Conservation (phyloP, 1,139 yeast species). For the Hyphopichia pseudoburtonii region DNA sequence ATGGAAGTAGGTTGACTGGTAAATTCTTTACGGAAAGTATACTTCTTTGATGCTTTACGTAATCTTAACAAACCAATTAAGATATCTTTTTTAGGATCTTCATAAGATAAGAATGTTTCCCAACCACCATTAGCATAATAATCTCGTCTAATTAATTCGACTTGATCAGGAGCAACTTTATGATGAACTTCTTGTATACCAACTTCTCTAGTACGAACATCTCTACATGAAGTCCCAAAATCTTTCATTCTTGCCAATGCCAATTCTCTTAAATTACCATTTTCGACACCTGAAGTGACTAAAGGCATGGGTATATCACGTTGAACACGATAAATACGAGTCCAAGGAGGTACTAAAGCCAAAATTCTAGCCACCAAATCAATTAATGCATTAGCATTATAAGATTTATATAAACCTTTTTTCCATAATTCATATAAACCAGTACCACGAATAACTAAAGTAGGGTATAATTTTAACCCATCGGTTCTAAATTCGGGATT, state of each 20-base stretch:
- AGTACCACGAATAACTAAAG: constrained; percentile 95
- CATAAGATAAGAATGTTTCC: constrained; percentile 96
- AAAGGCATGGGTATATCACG: constrained; percentile 99
- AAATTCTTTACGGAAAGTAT: constrained; percentile 89
- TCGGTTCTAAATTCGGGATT: constrained; percentile 97
- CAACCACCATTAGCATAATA: constrained; percentile 98
- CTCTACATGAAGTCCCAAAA: constrained; percentile 94
- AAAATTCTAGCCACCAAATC: constrained; percentile 93
- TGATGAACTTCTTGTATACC: constrained; percentile 99
- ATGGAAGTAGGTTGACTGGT: constrained; percentile 82
- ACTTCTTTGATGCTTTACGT: constrained; percentile 84
- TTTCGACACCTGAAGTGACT: constrained; percentile 97
- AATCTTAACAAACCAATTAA: constrained; percentile 86
- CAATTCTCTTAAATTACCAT: constrained; percentile 92
- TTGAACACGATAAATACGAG: constrained; percentile 96
- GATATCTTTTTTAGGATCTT: constrained; percentile 96
- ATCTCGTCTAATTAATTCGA: constrained; percentile 91
- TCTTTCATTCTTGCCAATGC: constrained; percentile 98
- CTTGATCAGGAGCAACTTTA: constrained; percentile 96
- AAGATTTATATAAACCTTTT: constrained; percentile 89
- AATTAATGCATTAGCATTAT: constrained; percentile 90
- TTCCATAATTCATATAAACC: constrained; percentile 98
- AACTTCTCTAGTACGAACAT: constrained; percentile 97
- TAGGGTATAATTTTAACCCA: constrained; percentile 93
- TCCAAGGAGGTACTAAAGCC: constrained; percentile 99